Percentiles rank a stretch among this genome's conserved stretches.
These are phyloP conservation scores for Pisolithus microcarpus DNA, from an alignment of 768 basidiomycete genomes.

Conservation along the genomic window DNA sequence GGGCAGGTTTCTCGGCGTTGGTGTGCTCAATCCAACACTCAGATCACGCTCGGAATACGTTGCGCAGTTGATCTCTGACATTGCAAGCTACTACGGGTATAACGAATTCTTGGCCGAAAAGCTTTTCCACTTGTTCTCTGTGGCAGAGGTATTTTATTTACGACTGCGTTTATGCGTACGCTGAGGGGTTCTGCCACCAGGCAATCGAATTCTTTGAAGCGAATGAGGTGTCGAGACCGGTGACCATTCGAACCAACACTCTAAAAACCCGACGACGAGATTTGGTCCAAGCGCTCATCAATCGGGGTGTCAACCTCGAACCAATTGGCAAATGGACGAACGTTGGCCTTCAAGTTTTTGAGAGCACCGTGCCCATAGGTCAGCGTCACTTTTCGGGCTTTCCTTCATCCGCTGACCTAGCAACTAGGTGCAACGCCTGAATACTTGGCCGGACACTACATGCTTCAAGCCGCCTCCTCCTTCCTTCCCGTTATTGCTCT, in stretches of 20 bases:
- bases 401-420: not conserved
- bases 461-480: slow-evolving; percentile 98
- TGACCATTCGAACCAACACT: slow-evolving; percentile 97
- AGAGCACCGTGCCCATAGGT: slow-evolving; percentile 92
- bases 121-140: slow-evolving; percentile 87
- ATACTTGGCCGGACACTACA: slow-evolving; percentile 98
- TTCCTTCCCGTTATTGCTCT: slow-evolving; percentile 99
- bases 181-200: slow-evolving; percentile 31
- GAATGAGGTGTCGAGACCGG: slow-evolving; percentile 91
- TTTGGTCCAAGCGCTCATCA: slow-evolving; percentile 87
- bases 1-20: slow-evolving; percentile 1
- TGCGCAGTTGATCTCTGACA: slow-evolving; percentile 81
- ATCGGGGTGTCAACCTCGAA: slow-evolving; percentile 94
- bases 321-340: slow-evolving; percentile 99
- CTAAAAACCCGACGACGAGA: slow-evolving; percentile 89
- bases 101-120: slow-evolving; percentile 94
- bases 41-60: slow-evolving; percentile 89
- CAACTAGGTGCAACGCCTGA: slow-evolving; percentile 85
- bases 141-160: slow-evolving; percentile 65
- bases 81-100: slow-evolving; percentile 95
- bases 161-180: slow-evolving; percentile 5
- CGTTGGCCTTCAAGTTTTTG: slow-evolving; percentile 97
- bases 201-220: slow-evolving; percentile 98
- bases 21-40: slow-evolving; percentile 6
- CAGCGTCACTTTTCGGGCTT: slow-evolving; percentile 5